Conservation (phyloP, 2,329 filamentous ascomycete genomes). For the Diaporthe nobilis region DNA sequence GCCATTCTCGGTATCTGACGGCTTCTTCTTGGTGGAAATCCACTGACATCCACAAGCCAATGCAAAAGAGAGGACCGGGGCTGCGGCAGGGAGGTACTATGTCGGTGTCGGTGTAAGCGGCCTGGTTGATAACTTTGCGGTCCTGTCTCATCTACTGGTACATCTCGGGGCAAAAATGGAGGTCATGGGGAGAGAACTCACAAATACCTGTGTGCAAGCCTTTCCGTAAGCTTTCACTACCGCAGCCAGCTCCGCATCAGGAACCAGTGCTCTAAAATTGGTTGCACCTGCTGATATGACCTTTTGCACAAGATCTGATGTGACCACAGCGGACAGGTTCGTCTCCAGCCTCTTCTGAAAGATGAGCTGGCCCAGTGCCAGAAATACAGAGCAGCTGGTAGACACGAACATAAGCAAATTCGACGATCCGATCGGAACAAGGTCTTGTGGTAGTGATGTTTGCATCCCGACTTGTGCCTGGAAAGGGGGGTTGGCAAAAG, state of each 20-base stretch:
- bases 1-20: not conserved
- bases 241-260: not conserved
- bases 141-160: not conserved
- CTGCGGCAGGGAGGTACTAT: not conserved
- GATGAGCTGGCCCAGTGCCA: constrained; percentile 60
- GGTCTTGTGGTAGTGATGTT: not conserved
- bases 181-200: no score
- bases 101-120: not conserved
- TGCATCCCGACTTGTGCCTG: constrained; percentile 46
- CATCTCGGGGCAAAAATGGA: no score
- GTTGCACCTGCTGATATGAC: constrained; percentile 6
- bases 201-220: not conserved
- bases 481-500: constrained; percentile 36
- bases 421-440: not conserved
- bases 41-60: not conserved
- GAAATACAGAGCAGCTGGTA: constrained; percentile 57
- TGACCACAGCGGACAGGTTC: not conserved
- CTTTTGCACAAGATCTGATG: not conserved
- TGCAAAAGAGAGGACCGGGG: not conserved
- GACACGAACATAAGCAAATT: constrained; percentile 10
- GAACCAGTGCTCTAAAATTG: not conserved
- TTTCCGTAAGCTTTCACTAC: not conserved
- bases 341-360: constrained; percentile 53
- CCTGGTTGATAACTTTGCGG: not conserved
- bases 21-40: constrained; percentile 3